Conservation (phyloP, 805 yeast species). For the Monosporozyma aerobia region DNA sequence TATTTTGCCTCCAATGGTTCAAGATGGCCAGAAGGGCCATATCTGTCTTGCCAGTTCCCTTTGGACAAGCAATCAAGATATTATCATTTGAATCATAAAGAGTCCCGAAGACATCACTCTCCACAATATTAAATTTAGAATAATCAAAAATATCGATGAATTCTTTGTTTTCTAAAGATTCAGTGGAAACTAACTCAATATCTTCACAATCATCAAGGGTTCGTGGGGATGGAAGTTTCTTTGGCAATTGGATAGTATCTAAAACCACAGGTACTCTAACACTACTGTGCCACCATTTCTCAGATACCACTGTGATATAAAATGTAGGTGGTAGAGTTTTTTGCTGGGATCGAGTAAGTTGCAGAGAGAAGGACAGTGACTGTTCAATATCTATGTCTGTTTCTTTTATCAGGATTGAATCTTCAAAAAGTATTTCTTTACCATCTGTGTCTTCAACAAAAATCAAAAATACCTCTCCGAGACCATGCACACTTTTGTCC, state of each 20-base stretch:
- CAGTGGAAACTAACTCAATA: conserved; percentile 37
- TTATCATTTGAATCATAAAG: conserved; percentile 51
- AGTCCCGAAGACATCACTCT: conserved; percentile 59
- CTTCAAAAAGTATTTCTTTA: conserved; percentile 55
- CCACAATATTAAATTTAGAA: conserved; percentile 56
- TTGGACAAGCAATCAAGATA: conserved; percentile 59
- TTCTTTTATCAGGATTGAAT: conserved; percentile 43
- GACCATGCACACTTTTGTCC: conserved; percentile 58
- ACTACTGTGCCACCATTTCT: conserved; percentile 77
- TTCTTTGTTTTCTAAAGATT: conserved; percentile 41
- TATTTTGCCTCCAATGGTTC: conserved; percentile 60
- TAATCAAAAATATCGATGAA: conserved; percentile 40
- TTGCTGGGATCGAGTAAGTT: conserved; percentile 20
- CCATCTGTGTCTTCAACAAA: conserved; percentile 81
- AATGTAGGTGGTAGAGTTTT: conserved; percentile 53
- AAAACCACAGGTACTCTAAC: conserved; percentile 48
- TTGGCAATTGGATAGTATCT: conserved; percentile 18
- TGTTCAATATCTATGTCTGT: conserved; percentile 46
- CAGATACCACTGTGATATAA: conserved; percentile 65
- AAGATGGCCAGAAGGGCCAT: conserved; percentile 67
- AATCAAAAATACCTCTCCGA: conserved; percentile 55
- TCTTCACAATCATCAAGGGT: conserved; percentile 10
- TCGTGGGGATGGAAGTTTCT: conserved; percentile 25
- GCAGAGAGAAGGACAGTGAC: conserved; percentile 53
- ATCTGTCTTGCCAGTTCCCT: conserved; percentile 67